Conservation (phyloP, 2,329 filamentous ascomycete species). For the Penicillium sclerotigenum region DNA sequence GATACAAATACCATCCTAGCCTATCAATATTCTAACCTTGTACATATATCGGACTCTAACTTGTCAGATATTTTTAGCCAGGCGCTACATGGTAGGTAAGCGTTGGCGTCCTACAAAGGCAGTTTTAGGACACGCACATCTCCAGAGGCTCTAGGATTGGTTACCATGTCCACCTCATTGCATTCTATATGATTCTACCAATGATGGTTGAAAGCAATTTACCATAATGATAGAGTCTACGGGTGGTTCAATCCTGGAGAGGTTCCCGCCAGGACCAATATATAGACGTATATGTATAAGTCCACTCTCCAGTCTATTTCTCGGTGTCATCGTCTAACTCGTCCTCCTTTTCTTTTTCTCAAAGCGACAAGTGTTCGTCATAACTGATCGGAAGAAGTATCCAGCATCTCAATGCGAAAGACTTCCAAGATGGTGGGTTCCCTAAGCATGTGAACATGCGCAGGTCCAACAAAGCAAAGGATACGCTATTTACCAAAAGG, state of each 20-base stretch:
- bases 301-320: neutral
- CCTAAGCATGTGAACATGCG: too few relatives aligned
- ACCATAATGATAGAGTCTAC: neutral
- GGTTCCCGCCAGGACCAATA: neutral
- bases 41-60: neutral
- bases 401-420: neutral
- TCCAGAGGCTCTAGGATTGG: neutral
- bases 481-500: constrained; percentile 14
- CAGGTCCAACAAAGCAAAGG: neutral
- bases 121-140: neutral
- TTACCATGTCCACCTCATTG: neutral
- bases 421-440: neutral
- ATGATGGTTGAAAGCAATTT: neutral
- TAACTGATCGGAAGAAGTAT: neutral
- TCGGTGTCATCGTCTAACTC: neutral
- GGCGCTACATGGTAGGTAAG: neutral
- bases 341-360: neutral
- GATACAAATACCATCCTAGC: neutral
- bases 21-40: neutral
- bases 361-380: too few relatives aligned
- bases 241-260: neutral
- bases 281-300: too few relatives aligned
- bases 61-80: neutral
- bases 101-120: neutral
- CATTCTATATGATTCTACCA: neutral